Conservation (phyloP, 2,329 filamentous ascomycete genomes). For the Nemania bipapillata region DNA sequence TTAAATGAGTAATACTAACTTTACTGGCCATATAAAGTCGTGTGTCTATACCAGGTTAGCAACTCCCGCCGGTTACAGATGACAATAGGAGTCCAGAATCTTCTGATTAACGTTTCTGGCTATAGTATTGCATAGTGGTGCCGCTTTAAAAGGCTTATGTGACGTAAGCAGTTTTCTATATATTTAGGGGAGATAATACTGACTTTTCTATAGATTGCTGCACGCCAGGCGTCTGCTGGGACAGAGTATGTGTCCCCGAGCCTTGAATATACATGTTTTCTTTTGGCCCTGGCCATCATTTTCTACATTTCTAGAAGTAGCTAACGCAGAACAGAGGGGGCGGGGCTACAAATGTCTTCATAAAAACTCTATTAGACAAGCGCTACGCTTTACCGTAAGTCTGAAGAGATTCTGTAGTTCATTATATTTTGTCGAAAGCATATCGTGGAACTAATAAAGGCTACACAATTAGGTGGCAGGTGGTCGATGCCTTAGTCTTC, state of each 20-base stretch:
- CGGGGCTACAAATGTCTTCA: constrained; percentile 93
- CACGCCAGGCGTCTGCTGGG: constrained; percentile 81
- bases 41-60: constrained; percentile 38
- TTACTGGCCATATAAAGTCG: constrained; percentile 24
- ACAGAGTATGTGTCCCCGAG: constrained; percentile 65
- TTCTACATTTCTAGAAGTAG: background rate
- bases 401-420: constrained; percentile 60
- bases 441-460: constrained; percentile 4
- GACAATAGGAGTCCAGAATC: background rate
- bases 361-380: constrained; percentile 92
- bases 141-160: constrained; percentile 88
- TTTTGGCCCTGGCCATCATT: background rate
- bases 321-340: constrained; percentile 63
- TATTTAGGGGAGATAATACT: background rate
- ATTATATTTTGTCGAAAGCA: background rate
- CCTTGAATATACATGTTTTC: background rate
- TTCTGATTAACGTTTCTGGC: background rate
- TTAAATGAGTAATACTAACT: constrained; percentile 18
- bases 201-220: constrained; percentile 68
- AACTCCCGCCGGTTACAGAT: background rate
- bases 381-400: constrained; percentile 95
- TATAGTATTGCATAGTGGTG: constrained; percentile 70
- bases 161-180: constrained; percentile 59
- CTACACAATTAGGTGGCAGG: constrained; percentile 70
- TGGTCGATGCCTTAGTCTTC: constrained; percentile 93